A percentile compares a stretch with the other conserved stretches of the same genome.
These are phyloP conservation scores for Grosmannia huntii DNA, from an alignment of 2,329 filamentous ascomycete species.

Conservation along the genomic window DNA sequence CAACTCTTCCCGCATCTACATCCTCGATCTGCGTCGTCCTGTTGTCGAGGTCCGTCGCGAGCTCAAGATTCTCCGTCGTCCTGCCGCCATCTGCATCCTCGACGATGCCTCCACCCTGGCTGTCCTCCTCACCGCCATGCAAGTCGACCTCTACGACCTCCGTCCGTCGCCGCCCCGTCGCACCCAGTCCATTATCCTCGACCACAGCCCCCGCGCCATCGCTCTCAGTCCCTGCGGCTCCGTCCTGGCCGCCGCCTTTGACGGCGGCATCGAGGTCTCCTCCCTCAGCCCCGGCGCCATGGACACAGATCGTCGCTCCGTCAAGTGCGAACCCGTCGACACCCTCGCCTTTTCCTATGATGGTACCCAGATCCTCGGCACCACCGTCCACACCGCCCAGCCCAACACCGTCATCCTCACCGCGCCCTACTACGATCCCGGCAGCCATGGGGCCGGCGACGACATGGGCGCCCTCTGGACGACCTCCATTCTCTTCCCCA, in stretches of 20 bases:
- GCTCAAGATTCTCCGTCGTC: conserved; percentile 65
- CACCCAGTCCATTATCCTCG: conserved; percentile 62
- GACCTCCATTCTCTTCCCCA: conserved; percentile 72
- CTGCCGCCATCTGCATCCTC: conserved; percentile 63
- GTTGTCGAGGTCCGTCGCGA: conserved; percentile 58
- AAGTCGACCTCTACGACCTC: conserved; percentile 77
- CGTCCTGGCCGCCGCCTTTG: conserved; percentile 73
- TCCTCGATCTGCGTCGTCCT: conserved; percentile 53
- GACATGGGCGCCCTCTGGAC: conserved; percentile 69
- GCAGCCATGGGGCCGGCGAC: conserved; percentile 51
- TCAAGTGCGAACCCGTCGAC: conserved; percentile 68
- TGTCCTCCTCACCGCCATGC: conserved; percentile 69
- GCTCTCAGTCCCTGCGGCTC: conserved; percentile 70
- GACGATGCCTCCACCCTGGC: conserved; percentile 67
- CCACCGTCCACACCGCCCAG: conserved; percentile 50
- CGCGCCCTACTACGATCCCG: conserved; percentile 66
- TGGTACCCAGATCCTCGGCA: conserved; percentile 66
- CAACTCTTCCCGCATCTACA: conserved; percentile 74
- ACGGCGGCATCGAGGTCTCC: conserved; percentile 79
- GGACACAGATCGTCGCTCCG: conserved; percentile 56
- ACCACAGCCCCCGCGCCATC: conserved; percentile 66
- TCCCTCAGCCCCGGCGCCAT: conserved; percentile 54
- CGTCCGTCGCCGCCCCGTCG: conserved; percentile 50
- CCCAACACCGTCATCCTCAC: conserved; percentile 65
- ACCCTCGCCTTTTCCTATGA: conserved; percentile 63